A percentile compares a stretch with the other conserved stretches of the same genome.
Conservation (phyloP, 2,329 filamentous ascomycete genomes). For the Exophiala sp. region DNA sequence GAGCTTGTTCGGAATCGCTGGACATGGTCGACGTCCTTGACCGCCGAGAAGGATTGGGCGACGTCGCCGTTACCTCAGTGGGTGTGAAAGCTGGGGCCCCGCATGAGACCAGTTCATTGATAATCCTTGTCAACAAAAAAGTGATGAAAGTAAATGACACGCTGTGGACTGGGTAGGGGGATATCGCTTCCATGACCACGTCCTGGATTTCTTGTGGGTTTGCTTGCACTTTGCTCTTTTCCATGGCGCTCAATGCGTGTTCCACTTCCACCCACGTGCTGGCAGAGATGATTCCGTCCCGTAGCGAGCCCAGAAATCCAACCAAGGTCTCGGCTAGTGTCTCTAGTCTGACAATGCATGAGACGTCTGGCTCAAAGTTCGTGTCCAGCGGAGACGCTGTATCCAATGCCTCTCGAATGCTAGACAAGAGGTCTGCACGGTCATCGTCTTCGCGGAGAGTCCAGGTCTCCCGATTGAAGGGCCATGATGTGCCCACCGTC, state of each 20-base stretch:
- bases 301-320: slow-evolving; percentile 69
- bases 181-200: slow-evolving; percentile 69
- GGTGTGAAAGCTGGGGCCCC: slow-evolving; percentile 4
- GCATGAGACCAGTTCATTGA: slow-evolving; percentile 46
- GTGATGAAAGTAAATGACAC: slow-evolving; percentile 87
- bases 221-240: slow-evolving; percentile 45
- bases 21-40: slow-evolving; percentile 25
- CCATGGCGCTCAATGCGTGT: slow-evolving; percentile 20
- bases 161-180: slow-evolving; percentile 70
- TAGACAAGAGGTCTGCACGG: slow-evolving; percentile 43
- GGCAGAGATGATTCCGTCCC: slow-evolving; percentile 73
- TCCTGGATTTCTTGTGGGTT: slow-evolving; percentile 56
- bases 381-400: slow-evolving; percentile 60
- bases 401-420: slow-evolving; percentile 66
- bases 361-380: slow-evolving; percentile 60
- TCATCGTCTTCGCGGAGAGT: slow-evolving; percentile 39
- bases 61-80: neutral
- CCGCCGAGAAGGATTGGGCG: slow-evolving; percentile 11
- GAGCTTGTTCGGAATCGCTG: slow-evolving; percentile 15
- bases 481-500: slow-evolving; percentile 51
- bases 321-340: slow-evolving; percentile 68
- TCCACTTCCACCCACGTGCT: slow-evolving; percentile 59
- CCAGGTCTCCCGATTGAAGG: slow-evolving; percentile 55
- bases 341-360: slow-evolving; percentile 69
- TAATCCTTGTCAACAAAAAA: slow-evolving; percentile 65